These are phyloP conservation scores for Trichosporon sp. DNA, from an alignment of 1,284 basidiomycete species.

Conservation along the genomic window DNA sequence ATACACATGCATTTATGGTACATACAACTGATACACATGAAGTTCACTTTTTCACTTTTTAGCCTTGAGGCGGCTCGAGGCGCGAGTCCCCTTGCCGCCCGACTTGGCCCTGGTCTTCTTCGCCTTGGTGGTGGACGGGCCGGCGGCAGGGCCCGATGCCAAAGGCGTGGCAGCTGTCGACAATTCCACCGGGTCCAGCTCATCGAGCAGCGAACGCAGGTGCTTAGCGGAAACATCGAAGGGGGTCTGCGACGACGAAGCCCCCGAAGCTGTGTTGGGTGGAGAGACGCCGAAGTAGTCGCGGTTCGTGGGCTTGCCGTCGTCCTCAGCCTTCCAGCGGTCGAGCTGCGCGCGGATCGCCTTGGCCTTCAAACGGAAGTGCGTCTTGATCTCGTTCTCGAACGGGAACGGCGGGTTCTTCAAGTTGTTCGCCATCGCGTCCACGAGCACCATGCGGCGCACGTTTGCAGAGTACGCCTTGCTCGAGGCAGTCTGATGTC, in stretches of 20 bases:
- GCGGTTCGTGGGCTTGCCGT: conserved; percentile 30
- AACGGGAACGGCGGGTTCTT: conserved; percentile 68
- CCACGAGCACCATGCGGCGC: conserved; percentile 80
- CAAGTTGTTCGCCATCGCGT: conserved; percentile 73
- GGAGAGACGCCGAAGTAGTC: neutral
- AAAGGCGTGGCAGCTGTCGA: neutral
- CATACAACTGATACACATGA: neutral
- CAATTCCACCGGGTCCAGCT: conserved; percentile 25
- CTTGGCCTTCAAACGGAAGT: conserved; percentile 80
- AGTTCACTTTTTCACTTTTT: neutral
- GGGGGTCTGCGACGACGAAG: neutral
- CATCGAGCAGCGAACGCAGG: conserved; percentile 36
- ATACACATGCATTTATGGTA: conserved; percentile 1
- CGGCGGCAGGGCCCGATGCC: no score
- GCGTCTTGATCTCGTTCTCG: conserved; percentile 77
- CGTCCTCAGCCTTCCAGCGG: conserved; percentile 47
- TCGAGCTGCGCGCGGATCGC: conserved; percentile 74
- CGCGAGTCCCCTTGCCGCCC: neutral
- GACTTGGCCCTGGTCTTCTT: neutral
- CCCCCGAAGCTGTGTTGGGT: neutral
- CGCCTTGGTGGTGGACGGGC: neutral
- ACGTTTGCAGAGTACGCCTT: conserved; percentile 69
- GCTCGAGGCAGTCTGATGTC: conserved; percentile 61
- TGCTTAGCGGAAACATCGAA: conserved; percentile 38
- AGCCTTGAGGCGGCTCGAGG: neutral